A percentile compares a stretch with the other conserved stretches of the same genome.
Evolutionary conservation across 805 yeast genomes (phyloP).

Genomic region (Clavispora fructus): DNA sequence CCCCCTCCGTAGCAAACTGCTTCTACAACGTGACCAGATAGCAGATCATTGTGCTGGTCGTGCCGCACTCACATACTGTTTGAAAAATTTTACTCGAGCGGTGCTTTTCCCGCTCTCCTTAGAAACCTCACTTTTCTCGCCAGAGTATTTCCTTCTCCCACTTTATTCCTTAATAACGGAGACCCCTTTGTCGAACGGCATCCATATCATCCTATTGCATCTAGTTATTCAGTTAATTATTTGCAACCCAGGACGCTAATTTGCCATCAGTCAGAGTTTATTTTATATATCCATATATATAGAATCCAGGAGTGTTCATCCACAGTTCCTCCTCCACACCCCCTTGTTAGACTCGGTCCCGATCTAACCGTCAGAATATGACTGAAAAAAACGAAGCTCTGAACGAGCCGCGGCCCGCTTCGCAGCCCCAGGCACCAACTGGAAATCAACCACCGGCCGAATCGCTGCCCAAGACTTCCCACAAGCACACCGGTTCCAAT

Average conservation of each 20-base stretch:
- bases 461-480: not conserved
- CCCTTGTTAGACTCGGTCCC: not conserved
- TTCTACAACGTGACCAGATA: not conserved
- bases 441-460: not conserved
- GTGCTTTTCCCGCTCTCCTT: not conserved
- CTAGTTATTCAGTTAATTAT: constrained; percentile 12
- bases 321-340: not conserved
- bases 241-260: constrained; percentile 2
- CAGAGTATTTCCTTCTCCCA: not conserved
- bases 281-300: not conserved
- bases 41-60: not conserved
- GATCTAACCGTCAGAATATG: not conserved
- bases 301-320: not conserved
- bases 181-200: constrained; percentile 1
- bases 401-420: not conserved
- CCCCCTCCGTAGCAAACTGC: not conserved
- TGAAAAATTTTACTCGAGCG: not conserved
- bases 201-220: constrained; percentile 2
- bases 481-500: not conserved
- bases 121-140: not conserved
- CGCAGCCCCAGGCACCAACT: not conserved
- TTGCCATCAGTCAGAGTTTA: constrained; percentile 2
- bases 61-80: constrained; percentile 1
- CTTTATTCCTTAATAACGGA: not conserved
- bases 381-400: not conserved